Conservation (phyloP, 306 rosid genomes). For the Abrus pulchellus region DNA sequence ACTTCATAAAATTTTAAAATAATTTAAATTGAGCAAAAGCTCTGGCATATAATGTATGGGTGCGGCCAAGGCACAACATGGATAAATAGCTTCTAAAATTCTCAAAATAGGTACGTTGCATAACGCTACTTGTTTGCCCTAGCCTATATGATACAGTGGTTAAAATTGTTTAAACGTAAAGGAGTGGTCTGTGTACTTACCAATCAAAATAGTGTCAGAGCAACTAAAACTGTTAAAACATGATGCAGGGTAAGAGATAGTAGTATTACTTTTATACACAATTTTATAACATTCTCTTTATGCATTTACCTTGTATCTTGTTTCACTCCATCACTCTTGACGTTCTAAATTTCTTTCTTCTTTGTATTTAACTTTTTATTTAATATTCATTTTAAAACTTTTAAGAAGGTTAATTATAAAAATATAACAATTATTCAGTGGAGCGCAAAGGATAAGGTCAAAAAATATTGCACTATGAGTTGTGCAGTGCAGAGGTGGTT, state of each 20-base stretch:
- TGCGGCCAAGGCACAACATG: not conserved
- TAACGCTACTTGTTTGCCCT: not conserved
- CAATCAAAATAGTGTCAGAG: not conserved
- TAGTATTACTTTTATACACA: too few relatives aligned
- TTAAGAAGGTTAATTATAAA: too few relatives aligned
- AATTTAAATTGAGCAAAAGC: not conserved
- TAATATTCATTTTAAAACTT: too few relatives aligned
- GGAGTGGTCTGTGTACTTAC: not conserved
- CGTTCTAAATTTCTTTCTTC: too few relatives aligned
- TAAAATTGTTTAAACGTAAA: conserved; percentile 5
- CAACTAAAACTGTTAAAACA: conserved; percentile 7
- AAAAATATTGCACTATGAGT: too few relatives aligned
- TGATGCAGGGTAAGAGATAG: too few relatives aligned
- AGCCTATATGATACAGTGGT: not conserved
- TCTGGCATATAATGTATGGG: not conserved
- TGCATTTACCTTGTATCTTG: too few relatives aligned
- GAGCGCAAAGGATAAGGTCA: not conserved
- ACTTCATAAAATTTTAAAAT: not conserved
- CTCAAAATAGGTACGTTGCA: conserved; percentile 9
- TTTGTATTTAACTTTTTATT: too few relatives aligned
- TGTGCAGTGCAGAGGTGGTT: too few relatives aligned
- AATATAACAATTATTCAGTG: too few relatives aligned
- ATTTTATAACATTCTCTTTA: too few relatives aligned
- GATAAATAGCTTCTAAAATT: not conserved
- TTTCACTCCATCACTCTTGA: too few relatives aligned